phyloP scores from a whole-genome alignment of 2,329 filamentous ascomycete species.

The Coleophoma cylindrospora region DNA sequence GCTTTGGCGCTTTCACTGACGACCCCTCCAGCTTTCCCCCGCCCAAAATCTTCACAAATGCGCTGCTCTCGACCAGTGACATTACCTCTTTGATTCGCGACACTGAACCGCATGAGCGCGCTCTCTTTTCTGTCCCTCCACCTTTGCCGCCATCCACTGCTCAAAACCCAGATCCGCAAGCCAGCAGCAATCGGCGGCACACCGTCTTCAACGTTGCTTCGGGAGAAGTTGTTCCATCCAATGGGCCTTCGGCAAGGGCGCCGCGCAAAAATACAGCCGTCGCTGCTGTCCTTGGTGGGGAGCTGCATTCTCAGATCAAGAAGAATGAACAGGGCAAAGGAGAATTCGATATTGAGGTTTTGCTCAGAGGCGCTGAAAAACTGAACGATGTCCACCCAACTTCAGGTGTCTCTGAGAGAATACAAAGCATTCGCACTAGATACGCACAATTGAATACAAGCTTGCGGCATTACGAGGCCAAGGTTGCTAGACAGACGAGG shows the following conservation, averaged over 20 bases:
- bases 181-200: constrained; percentile 41
- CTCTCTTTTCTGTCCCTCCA: constrained; percentile 86
- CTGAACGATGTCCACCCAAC: constrained; percentile 84
- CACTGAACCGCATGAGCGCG: constrained; percentile 89
- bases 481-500: constrained; percentile 70
- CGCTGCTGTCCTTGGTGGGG: constrained; percentile 79
- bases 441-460: constrained; percentile 69
- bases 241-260: constrained; percentile 39
- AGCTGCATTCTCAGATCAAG: constrained; percentile 77
- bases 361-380: constrained; percentile 84
- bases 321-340: constrained; percentile 48
- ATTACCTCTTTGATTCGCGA: constrained; percentile 94
- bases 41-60: constrained; percentile 94
- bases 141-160: constrained; percentile 41
- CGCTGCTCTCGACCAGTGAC: constrained; percentile 80
- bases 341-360: constrained; percentile 80
- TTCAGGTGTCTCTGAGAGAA: constrained; percentile 71
- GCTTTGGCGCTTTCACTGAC: constrained; percentile 11
- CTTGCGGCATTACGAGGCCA: constrained; percentile 73
- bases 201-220: constrained; percentile 63
- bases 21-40: constrained; percentile 64
- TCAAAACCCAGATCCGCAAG: constrained; percentile 36
- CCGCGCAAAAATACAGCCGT: constrained; percentile 77
- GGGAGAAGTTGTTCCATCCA: constrained; percentile 53
- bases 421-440: constrained; percentile 65